phyloP scores from a whole-genome alignment of 352 stramenopile genomes.

The Pythium brachiatum region DNA sequence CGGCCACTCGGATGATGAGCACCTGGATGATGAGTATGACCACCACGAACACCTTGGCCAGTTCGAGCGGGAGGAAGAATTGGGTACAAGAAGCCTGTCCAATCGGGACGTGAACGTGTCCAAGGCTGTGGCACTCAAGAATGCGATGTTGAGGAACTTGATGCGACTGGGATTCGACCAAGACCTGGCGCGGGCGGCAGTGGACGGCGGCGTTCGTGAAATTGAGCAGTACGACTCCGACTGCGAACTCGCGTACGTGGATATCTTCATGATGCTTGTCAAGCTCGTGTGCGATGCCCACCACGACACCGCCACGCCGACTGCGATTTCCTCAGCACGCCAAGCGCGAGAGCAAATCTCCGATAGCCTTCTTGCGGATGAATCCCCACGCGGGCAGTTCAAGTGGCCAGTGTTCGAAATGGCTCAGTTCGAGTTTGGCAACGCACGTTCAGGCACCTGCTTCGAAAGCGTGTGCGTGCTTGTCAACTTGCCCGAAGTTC shows the following conservation, averaged over 20 bases:
- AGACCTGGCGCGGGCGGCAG: conserved; percentile 35
- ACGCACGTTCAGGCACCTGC: conserved; percentile 66
- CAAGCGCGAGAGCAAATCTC: background rate
- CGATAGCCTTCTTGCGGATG: background rate
- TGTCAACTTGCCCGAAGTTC: conserved; percentile 78
- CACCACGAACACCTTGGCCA: background rate
- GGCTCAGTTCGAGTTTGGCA: conserved; percentile 87
- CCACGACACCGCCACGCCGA: conserved; percentile 6
- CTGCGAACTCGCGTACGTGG: conserved; percentile 75
- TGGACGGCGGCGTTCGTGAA: conserved; percentile 60
- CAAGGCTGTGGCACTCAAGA: conserved; percentile 59
- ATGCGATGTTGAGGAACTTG: conserved; percentile 52
- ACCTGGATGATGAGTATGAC: conserved; percentile 4
- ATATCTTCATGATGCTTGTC: conserved; percentile 75
- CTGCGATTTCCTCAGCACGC: background rate
- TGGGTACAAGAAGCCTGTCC: conserved; percentile 23
- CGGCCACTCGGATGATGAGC: conserved; percentile 9
- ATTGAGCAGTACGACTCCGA: conserved; percentile 69
- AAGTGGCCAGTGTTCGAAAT: conserved; percentile 90
- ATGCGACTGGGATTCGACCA: conserved; percentile 48
- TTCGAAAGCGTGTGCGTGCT: conserved; percentile 84
- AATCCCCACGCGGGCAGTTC: conserved; percentile 25
- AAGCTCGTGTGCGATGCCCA: conserved; percentile 79
- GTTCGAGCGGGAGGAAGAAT: background rate
- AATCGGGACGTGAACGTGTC: conserved; percentile 60